A percentile compares a stretch with the other conserved stretches of the same genome.
phyloP scores from a whole-genome alignment of 441 rosid genomes.

The Populus hybrid region DNA sequence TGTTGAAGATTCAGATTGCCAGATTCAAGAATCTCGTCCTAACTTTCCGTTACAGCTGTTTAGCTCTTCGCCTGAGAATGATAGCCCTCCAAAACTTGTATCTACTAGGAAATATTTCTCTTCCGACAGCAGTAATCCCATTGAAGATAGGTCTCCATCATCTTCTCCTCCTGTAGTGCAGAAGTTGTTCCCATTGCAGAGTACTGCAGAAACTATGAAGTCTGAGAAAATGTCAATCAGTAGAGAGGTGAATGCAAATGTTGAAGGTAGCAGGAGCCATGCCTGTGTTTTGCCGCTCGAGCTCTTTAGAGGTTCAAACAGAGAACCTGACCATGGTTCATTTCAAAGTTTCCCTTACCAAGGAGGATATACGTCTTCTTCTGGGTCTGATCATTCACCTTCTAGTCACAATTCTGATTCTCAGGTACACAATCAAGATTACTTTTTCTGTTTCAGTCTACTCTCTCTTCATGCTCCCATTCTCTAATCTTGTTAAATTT shows the following conservation, averaged over 20 bases:
- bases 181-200: slow-evolving; percentile 71
- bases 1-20: slow-evolving; percentile 64
- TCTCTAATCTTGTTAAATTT: neutral
- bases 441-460: neutral
- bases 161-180: slow-evolving; percentile 67
- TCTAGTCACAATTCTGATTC: slow-evolving; percentile 75
- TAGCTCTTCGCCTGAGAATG: slow-evolving; percentile 67
- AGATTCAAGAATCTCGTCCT: slow-evolving; percentile 46
- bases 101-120: slow-evolving; percentile 80
- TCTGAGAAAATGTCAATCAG: slow-evolving; percentile 40
- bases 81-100: slow-evolving; percentile 62
- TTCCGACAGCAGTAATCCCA: slow-evolving; percentile 84
- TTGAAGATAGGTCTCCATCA: slow-evolving; percentile 70
- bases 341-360: slow-evolving; percentile 55
- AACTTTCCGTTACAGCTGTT: slow-evolving; percentile 76
- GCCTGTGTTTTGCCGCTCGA: slow-evolving; percentile 54
- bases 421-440: slow-evolving; percentile 44
- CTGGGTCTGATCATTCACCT: slow-evolving; percentile 91
- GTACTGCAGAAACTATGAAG: slow-evolving; percentile 48
- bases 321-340: slow-evolving; percentile 38
- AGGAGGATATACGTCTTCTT: slow-evolving; percentile 70
- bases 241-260: slow-evolving; percentile 37
- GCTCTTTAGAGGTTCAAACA: slow-evolving; percentile 59
- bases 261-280: slow-evolving; percentile 36
- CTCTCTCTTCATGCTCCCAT: neutral